Base-by-base conservation (phyloP, 495 filamentous ascomycete species). In the Xanthoparmelia taractica region DNA sequence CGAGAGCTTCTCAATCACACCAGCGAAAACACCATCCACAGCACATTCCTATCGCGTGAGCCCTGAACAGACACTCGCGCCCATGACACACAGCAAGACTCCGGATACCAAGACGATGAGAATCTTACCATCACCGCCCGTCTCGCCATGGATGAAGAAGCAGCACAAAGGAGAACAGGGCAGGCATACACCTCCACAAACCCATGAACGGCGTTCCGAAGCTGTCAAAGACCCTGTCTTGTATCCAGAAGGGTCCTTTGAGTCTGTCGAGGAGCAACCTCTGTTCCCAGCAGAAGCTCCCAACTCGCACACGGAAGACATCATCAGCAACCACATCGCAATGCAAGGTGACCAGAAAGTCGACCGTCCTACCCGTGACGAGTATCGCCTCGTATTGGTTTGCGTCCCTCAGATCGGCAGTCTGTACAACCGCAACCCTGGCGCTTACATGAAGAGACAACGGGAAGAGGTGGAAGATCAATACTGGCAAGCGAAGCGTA, bases 71-170 rank as follows among this genome's bases (percentile, higher is more conserved):
- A 82, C 74, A 59, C 67, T 78, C 25, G 75, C 78, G 57, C 79
- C 79, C 27, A 78, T 82, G 64, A 77, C 79, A 65, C 73, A 72
- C 73, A 73, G 77, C 70, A 75, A 75, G 36, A 56, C 67, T 33
- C 60, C 69, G 63, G 65, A 80, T 77, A 66, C 74, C 73, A 65
- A 79, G 72, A 17, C 48, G 13, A 62, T 78, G 76, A 63, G 76
- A 77, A 68, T 81, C 17, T 76, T 86, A 34, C 81, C 87, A 38
- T 90, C 88, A 47, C 88, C 88, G 68, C 88, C 88, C 11, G 81
- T 88, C 45, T 91, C 88, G 31, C 88, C 88, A 17, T 83, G 81
- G 59, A 78, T 77, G 31, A 81, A 81, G 60, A 80, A 79, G 66
- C 78, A 79, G 65, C 80, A 82, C 45, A 71, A 79, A 58, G 79